Conservation (phyloP, 1,284 basidiomycete species). For the Somion occarium region DNA sequence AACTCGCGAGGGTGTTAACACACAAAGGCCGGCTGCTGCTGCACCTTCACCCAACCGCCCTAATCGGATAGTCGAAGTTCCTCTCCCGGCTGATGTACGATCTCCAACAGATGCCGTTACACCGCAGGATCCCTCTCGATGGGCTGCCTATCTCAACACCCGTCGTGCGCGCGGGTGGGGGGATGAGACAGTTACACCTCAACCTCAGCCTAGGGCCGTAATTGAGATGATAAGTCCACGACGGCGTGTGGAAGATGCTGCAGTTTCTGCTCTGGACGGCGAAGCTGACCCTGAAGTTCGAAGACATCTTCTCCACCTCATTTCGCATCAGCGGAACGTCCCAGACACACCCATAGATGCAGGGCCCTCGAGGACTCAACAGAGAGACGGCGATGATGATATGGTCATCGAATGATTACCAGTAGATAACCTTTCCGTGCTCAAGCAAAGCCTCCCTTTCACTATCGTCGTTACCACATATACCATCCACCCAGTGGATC, state of each 20-base stretch:
- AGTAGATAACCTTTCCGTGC: no score
- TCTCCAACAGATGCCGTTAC: not conserved
- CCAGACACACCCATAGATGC: not conserved
- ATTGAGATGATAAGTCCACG: not conserved
- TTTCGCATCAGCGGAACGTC: not conserved
- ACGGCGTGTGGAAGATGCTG: not conserved
- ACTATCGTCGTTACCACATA: no score
- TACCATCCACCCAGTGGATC: no score
- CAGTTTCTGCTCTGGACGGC: not conserved
- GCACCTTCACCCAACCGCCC: not conserved
- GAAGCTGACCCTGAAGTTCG: conserved; percentile 1
- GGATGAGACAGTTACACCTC: no score
- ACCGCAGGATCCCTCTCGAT: not conserved
- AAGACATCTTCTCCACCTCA: not conserved
- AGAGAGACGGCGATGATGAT: conserved; percentile 4
- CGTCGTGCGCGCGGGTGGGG: no score
- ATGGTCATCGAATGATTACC: conserved; percentile 7
- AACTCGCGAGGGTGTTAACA: not conserved
- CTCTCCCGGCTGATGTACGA: not conserved
- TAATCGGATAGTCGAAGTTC: not conserved
- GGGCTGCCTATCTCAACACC: not conserved
- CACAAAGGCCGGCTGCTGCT: no score
- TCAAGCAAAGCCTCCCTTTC: no score
- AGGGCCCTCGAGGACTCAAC: conserved; percentile 1
- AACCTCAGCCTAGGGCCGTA: not conserved